A percentile compares a stretch with the other conserved stretches of the same genome.
Evolutionary conservation across 306 rosid species (phyloP).

Genomic region (Senna tora): DNA sequence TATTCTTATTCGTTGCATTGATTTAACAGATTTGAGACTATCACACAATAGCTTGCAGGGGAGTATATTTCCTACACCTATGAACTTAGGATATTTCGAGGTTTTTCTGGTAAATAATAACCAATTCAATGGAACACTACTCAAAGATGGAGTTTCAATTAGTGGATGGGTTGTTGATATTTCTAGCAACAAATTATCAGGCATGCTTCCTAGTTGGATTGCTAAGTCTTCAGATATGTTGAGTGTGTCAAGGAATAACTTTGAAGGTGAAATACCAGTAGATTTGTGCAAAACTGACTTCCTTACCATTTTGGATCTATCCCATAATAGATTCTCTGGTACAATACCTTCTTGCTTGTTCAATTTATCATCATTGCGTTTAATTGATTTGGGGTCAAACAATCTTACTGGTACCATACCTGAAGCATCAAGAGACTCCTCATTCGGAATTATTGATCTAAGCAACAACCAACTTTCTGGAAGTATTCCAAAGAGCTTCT

Average conservation of each 20-base stretch:
- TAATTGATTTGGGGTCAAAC: constrained; percentile 10
- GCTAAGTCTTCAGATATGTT: not conserved
- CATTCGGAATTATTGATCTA: not conserved
- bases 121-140: not conserved
- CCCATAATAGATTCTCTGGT: constrained; percentile 27
- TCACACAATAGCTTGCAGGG: constrained; percentile 1
- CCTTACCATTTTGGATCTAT: not conserved
- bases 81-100: not conserved
- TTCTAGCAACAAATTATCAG: not conserved
- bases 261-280: constrained; percentile 17
- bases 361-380: too few relatives aligned
- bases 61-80: not conserved
- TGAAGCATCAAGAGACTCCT: not conserved
- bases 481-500: constrained; percentile 10
- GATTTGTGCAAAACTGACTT: not conserved
- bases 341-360: constrained; percentile 10
- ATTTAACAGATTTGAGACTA: not conserved
- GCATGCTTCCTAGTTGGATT: not conserved
- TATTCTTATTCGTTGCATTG: not conserved
- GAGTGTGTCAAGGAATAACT: constrained; percentile 1
- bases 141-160: not conserved
- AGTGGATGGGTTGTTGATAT: not conserved
- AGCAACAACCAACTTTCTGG: constrained; percentile 18
- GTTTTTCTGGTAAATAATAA: not conserved
- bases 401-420: constrained; percentile 12